Conservation (phyloP, 768 basidiomycete genomes). For the Calocybe cyanea region DNA sequence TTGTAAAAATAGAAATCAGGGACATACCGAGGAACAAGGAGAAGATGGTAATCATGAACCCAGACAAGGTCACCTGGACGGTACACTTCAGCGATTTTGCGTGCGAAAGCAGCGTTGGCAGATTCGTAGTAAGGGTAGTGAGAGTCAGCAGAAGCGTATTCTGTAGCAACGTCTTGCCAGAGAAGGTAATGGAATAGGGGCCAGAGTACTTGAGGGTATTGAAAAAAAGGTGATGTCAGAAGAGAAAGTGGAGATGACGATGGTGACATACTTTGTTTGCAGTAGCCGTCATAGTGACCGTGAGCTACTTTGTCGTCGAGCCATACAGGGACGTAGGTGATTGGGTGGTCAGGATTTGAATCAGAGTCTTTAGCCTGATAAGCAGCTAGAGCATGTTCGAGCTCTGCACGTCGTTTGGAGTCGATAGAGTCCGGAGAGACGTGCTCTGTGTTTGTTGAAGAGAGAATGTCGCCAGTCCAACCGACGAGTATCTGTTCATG, state of each 20-base stretch:
- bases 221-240: background rate
- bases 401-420: conserved; percentile 57
- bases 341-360: conserved; percentile 51
- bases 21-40: conserved; percentile 71
- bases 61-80: conserved; percentile 88
- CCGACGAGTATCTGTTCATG: conserved; percentile 92
- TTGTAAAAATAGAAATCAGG: background rate
- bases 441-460: conserved; percentile 38
- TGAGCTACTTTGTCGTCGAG: conserved; percentile 85
- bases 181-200: conserved; percentile 97
- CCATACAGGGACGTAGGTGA: conserved; percentile 87
- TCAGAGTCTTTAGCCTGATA: conserved; percentile 62
- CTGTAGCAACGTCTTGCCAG: conserved; percentile 93
- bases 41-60: conserved; percentile 95
- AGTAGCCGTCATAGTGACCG: conserved; percentile 96
- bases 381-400: conserved; percentile 60
- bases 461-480: conserved; percentile 87
- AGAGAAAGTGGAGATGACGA: conserved; percentile 22
- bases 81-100: conserved; percentile 69
- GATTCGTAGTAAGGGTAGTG: conserved; percentile 79
- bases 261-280: conserved; percentile 82
- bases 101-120: conserved; percentile 84
- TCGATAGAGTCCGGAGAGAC: conserved; percentile 50
- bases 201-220: conserved; percentile 69
- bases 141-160: conserved; percentile 80